Evolutionary conservation across 306 rosid species (phyloP).

Genomic region (Pyrus communis): DNA sequence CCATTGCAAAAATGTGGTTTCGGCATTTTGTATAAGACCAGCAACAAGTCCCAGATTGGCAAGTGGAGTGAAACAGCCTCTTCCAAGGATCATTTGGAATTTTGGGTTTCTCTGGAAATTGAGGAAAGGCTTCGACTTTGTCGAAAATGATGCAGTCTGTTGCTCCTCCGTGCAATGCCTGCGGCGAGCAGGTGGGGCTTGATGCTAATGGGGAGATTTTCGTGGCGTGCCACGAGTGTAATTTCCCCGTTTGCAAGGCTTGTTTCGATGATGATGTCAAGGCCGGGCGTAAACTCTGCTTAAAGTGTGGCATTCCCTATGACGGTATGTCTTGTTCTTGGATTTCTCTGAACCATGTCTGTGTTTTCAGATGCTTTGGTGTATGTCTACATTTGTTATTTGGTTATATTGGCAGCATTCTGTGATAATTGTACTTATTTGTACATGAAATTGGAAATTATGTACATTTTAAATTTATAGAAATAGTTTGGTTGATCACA

Average conservation of each 20-base stretch:
- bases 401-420: background rate
- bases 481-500: background rate
- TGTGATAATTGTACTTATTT: background rate
- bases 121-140: background rate
- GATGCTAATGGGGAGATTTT: constrained; percentile 71
- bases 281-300: constrained; percentile 73
- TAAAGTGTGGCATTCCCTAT: constrained; percentile 73
- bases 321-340: constrained; percentile 30
- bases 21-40: constrained; percentile 45
- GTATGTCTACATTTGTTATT: background rate
- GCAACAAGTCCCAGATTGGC: constrained; percentile 13
- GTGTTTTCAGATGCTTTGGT: background rate
- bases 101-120: background rate
- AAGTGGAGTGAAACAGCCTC: constrained; percentile 4
- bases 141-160: constrained; percentile 78
- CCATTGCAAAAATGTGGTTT: constrained; percentile 21
- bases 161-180: constrained; percentile 63
- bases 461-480: background rate
- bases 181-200: constrained; percentile 72
- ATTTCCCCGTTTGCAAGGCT: constrained; percentile 71
- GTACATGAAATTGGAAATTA: background rate
- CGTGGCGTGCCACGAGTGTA: constrained; percentile 81
- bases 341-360: background rate
- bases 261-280: constrained; percentile 62
- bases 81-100: too few species aligned